Evolutionary conservation across 805 yeast genomes (phyloP).

Genomic region (Candida caryicola): DNA sequence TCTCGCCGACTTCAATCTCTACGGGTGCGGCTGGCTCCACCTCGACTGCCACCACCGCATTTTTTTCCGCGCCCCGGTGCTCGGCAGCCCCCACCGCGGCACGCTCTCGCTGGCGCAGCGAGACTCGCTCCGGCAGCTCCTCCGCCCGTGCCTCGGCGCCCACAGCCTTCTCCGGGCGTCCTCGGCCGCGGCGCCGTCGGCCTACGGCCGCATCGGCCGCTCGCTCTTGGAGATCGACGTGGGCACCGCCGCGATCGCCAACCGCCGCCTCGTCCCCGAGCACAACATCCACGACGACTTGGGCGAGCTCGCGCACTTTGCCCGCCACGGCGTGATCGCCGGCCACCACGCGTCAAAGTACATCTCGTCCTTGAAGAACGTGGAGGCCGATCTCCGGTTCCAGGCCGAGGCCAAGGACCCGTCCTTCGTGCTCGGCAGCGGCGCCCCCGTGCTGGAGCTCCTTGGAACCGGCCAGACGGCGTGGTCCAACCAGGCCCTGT

Average conservation of each 20-base stretch:
- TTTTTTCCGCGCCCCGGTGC: constrained; percentile 57
- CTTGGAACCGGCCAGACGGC: constrained; percentile 23
- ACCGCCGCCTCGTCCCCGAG: constrained; percentile 45
- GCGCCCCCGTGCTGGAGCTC: constrained; percentile 7
- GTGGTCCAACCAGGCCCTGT: constrained; percentile 32
- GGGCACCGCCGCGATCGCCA: constrained; percentile 55
- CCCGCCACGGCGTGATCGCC: not conserved
- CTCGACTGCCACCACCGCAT: constrained; percentile 26
- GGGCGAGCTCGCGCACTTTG: constrained; percentile 28
- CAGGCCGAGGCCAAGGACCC: constrained; percentile 45
- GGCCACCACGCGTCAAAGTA: constrained; percentile 1
- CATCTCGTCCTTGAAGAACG: constrained; percentile 47
- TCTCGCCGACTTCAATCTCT: constrained; percentile 75
- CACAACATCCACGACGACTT: constrained; percentile 53
- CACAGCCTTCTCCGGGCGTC: constrained; percentile 29
- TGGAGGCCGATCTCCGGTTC: constrained; percentile 56
- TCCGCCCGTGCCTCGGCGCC: constrained; percentile 17
- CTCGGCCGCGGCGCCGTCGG: constrained; percentile 1
- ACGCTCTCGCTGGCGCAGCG: constrained; percentile 4
- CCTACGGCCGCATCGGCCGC: constrained; percentile 55
- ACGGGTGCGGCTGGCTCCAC: constrained; percentile 78
- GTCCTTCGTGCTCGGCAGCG: constrained; percentile 4
- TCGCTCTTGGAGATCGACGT: constrained; percentile 72
- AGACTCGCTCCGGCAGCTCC: constrained; percentile 13
- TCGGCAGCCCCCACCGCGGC: constrained; percentile 13